Conservation (phyloP, 1,139 yeast species). For the Chernovozyma sophiae-reginae region DNA sequence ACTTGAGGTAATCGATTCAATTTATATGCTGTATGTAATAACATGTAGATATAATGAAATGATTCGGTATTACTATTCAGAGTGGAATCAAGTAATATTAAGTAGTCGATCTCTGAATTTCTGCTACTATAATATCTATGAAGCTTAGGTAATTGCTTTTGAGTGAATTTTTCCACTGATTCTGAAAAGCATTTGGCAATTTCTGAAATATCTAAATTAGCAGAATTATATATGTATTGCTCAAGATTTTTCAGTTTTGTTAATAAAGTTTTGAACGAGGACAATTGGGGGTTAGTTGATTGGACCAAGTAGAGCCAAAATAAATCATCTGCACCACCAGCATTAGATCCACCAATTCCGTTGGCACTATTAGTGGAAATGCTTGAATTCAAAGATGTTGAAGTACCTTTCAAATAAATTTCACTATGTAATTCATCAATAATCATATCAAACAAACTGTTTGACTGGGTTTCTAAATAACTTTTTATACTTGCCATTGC, state of each 20-base stretch:
- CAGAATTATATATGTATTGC: conserved; percentile 51
- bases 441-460: conserved; percentile 62
- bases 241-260: conserved; percentile 47
- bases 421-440: conserved; percentile 75
- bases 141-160: conserved; percentile 29
- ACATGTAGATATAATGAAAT: conserved; percentile 50
- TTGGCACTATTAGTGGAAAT: conserved; percentile 1
- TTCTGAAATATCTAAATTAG: conserved; percentile 54
- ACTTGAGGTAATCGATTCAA: conserved; percentile 64
- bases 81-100: conserved; percentile 26
- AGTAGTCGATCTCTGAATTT: conserved; percentile 21
- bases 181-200: conserved; percentile 46
- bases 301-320: conserved; percentile 2
- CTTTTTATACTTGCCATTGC: conserved; percentile 55
- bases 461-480: conserved; percentile 62
- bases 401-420: conserved; percentile 37
- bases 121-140: conserved; percentile 21
- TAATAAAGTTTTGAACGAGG: conserved; percentile 34
- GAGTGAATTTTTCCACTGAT: conserved; percentile 36
- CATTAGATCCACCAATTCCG: neutral
- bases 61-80: conserved; percentile 40
- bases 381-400: neutral
- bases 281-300: conserved; percentile 24
- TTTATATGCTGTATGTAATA: conserved; percentile 56
- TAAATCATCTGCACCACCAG: neutral